A percentile compares a stretch with the other conserved stretches of the same genome.
These are phyloP conservation scores for Narthecium ossifragum DNA, from an alignment of 106 monocot species.

Conservation along the genomic window DNA sequence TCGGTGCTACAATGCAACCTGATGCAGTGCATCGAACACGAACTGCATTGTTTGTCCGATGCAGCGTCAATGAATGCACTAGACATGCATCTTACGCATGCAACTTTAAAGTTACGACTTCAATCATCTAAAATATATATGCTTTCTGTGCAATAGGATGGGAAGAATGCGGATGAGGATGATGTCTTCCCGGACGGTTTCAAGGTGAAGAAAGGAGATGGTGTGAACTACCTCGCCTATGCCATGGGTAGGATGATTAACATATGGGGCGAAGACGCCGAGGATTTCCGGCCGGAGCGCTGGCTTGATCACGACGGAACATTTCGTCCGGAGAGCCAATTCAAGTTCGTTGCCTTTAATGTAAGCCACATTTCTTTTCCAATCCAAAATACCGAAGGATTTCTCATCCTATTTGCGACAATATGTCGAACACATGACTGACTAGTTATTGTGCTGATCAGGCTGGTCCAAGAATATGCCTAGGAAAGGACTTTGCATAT, in stretches of 20 bases:
- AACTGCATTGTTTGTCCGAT: too few relatives aligned
- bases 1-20: too few relatives aligned
- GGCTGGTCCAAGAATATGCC: conserved; percentile 47
- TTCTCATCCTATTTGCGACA: background rate
- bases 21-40: too few relatives aligned
- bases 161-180: conserved; percentile 20
- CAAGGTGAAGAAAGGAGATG: conserved; percentile 40
- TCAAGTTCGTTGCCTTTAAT: conserved; percentile 34
- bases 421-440: background rate
- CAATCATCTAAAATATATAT: too few relatives aligned
- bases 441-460: conserved; percentile 3
- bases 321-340: conserved; percentile 31
- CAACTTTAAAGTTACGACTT: too few relatives aligned
- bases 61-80: too few relatives aligned
- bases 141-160: conserved; percentile 12
- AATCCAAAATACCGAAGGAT: background rate
- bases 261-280: conserved; percentile 46
- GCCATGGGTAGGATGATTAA: conserved; percentile 42
- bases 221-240: conserved; percentile 22
- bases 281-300: conserved; percentile 33
- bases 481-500: conserved; percentile 65
- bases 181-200: conserved; percentile 38
- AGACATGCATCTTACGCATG: too few relatives aligned
- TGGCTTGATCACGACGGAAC: conserved; percentile 29
- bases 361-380: background rate